Percentiles rank a stretch among this genome's conserved stretches.
These are phyloP conservation scores for Piromyces finnis DNA, from an alignment of 192 early-diverging fungal genomes.

Conservation along the genomic window DNA sequence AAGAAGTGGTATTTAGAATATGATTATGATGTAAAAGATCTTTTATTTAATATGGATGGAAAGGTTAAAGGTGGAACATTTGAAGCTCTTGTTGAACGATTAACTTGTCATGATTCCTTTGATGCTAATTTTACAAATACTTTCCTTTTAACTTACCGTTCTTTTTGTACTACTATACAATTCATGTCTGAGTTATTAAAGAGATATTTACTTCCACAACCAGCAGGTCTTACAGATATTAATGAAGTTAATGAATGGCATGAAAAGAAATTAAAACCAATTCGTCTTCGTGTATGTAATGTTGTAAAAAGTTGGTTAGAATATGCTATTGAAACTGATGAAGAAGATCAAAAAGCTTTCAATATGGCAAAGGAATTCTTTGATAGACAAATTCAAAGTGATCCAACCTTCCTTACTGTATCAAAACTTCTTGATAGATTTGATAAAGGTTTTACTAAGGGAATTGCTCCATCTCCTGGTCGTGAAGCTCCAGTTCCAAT, in stretches of 20 bases:
- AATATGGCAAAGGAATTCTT: conserved; percentile 23
- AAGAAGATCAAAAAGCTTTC: conserved; percentile 35
- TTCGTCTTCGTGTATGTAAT: conserved; percentile 85
- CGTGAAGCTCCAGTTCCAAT: conserved; percentile 52
- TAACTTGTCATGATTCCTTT: conserved; percentile 45
- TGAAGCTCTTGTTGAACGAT: conserved; percentile 44
- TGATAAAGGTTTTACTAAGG: neutral
- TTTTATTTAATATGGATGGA: conserved; percentile 48
- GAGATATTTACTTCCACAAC: conserved; percentile 63
- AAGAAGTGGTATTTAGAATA: conserved; percentile 35
- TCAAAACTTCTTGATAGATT: neutral
- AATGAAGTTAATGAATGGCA: conserved; percentile 58
- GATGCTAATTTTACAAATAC: conserved; percentile 57
- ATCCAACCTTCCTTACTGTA: neutral
- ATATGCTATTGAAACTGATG: conserved; percentile 64
- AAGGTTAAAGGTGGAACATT: conserved; percentile 54
- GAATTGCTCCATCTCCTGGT: neutral
- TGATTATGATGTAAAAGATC: conserved; percentile 32
- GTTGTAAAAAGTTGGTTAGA: conserved; percentile 94
- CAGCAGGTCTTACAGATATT: conserved; percentile 25
- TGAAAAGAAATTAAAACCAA: conserved; percentile 67
- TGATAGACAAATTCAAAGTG: neutral
- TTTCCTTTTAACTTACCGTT: conserved; percentile 88
- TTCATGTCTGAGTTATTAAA: conserved; percentile 52
- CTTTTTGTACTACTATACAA: conserved; percentile 63